These are phyloP conservation scores for Paragyromitra xinjiangensis DNA, from an alignment of 495 filamentous ascomycete genomes.

Conservation along the genomic window DNA sequence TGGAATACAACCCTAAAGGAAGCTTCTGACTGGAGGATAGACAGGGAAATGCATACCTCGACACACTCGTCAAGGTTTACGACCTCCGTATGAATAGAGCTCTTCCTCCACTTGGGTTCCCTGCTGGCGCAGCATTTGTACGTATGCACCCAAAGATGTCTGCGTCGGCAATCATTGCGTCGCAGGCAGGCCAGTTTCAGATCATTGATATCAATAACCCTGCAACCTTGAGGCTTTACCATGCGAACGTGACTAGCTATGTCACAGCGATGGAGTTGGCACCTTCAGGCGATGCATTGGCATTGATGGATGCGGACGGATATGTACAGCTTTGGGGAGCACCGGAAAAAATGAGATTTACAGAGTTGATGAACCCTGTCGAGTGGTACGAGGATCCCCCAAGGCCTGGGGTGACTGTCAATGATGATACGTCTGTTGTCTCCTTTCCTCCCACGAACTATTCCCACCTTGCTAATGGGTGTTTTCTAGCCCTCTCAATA, in stretches of 20 bases:
- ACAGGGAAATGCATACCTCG: constrained; percentile 70
- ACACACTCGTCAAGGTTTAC: constrained; percentile 91
- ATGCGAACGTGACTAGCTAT: constrained; percentile 75
- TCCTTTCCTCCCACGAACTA: constrained; percentile 38
- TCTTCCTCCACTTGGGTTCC: constrained; percentile 89
- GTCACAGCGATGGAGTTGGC: constrained; percentile 84
- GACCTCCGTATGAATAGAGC: constrained; percentile 86
- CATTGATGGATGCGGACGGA: constrained; percentile 79
- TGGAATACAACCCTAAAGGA: background rate
- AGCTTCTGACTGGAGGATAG: constrained; percentile 55
- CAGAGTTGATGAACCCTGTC: constrained; percentile 78
- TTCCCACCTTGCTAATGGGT: constrained; percentile 7
- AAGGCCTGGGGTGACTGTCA: constrained; percentile 68
- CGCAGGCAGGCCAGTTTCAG: constrained; percentile 89
- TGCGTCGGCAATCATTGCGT: constrained; percentile 89
- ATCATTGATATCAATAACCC: constrained; percentile 95
- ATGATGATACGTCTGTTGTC: constrained; percentile 70
- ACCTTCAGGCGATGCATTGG: constrained; percentile 87
- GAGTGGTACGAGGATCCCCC: constrained; percentile 73
- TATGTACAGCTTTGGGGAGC: constrained; percentile 91
- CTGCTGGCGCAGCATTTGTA: constrained; percentile 88
- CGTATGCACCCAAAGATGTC: constrained; percentile 94
- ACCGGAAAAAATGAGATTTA: constrained; percentile 85
- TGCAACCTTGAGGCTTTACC: constrained; percentile 86
- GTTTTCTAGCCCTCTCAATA: constrained; percentile 73